These are phyloP conservation scores for Pythium periplocum DNA, from an alignment of 352 stramenopile genomes.

Conservation along the genomic window DNA sequence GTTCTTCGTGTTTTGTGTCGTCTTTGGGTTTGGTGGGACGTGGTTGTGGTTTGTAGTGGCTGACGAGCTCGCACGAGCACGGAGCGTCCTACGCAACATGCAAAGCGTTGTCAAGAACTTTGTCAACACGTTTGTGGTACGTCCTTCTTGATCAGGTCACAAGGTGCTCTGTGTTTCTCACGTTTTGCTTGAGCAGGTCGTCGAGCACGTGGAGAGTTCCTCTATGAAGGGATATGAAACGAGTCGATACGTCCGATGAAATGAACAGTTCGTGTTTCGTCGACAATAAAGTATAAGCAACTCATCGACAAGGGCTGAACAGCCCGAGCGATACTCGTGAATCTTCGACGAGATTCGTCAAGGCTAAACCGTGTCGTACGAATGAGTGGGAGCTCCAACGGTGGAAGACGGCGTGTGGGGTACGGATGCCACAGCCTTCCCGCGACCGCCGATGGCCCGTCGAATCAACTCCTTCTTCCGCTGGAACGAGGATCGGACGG, in stretches of 20 bases:
- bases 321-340: background rate
- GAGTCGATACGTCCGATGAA: background rate
- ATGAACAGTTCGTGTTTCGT: constrained; percentile 6
- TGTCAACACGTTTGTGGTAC: background rate
- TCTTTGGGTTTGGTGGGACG: background rate
- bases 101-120: background rate
- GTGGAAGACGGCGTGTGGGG: constrained; percentile 20
- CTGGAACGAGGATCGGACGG: constrained; percentile 75
- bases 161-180: background rate
- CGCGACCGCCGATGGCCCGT: constrained; percentile 72
- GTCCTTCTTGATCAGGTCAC: background rate
- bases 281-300: background rate
- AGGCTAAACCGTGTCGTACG: background rate
- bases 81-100: background rate
- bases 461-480: constrained; percentile 83
- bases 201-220: constrained; percentile 9
- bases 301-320: background rate
- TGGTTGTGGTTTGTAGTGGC: background rate
- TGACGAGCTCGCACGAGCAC: background rate
- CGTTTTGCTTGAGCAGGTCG: constrained; percentile 1
- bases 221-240: background rate
- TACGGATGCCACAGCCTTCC: constrained; percentile 27
- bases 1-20: background rate
- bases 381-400: constrained; percentile 1
- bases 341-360: background rate